Conservation (phyloP, 768 basidiomycete species). For the Tulasnella sp. region DNA sequence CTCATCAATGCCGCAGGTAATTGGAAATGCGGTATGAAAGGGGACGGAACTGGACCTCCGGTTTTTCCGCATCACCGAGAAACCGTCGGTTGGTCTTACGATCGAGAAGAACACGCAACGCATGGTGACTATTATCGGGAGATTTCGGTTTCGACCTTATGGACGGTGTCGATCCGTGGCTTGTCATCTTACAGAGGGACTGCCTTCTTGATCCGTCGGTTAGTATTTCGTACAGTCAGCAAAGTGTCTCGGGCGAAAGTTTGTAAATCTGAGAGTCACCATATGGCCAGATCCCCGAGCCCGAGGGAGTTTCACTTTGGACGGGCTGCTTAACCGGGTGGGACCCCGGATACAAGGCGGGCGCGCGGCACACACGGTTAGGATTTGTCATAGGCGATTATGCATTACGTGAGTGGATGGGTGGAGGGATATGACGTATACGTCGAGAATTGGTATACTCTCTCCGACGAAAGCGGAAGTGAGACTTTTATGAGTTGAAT, state of each 20-base stretch:
- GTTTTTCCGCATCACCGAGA: no score
- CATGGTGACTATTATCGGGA: neutral
- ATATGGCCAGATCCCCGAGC: neutral
- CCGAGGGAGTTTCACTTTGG: neutral
- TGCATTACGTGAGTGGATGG: neutral
- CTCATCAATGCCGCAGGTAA: neutral
- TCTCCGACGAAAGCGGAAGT: no score
- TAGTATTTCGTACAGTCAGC: neutral
- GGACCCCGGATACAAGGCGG: neutral
- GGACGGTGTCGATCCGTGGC: neutral
- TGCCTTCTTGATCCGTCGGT: neutral
- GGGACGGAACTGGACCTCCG: no score
- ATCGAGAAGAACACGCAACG: neutral
- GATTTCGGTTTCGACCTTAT: neutral
- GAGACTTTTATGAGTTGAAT: no score
- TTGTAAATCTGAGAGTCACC: neutral
- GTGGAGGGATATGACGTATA: no score
- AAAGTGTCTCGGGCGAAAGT: neutral
- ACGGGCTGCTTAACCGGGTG: no score
- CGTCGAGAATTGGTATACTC: no score
- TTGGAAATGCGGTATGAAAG: neutral
- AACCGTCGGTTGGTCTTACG: neutral
- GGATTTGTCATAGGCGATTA: neutral
- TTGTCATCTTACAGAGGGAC: neutral
- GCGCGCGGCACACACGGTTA: neutral